These are phyloP conservation scores for Zygnema cylindricum DNA, from an alignment of 139 green algal species.

Conservation along the genomic window DNA sequence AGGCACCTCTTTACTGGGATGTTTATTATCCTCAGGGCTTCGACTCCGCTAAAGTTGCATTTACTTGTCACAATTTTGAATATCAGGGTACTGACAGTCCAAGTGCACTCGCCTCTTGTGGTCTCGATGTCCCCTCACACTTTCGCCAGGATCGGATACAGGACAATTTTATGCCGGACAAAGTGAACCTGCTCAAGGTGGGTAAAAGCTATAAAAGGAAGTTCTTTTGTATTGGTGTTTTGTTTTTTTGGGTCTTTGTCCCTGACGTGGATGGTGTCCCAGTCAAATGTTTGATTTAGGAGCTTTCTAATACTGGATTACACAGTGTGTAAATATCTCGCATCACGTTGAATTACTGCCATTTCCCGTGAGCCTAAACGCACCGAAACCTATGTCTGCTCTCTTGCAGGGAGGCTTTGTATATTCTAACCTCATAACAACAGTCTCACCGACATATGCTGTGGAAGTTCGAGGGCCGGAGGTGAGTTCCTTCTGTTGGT, in stretches of 20 bases:
- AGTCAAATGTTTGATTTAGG: not conserved
- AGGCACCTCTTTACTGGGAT: conserved; percentile 64
- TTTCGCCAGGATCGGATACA: conserved; percentile 45
- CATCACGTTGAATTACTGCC: too few species aligned
- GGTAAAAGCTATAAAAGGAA: not conserved
- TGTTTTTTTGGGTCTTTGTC: not conserved
- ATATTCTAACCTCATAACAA: conserved; percentile 79
- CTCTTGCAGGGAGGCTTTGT: conserved; percentile 69
- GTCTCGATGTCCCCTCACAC: conserved; percentile 29
- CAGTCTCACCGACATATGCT: conserved; percentile 70
- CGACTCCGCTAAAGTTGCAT: conserved; percentile 49
- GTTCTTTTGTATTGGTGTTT: not conserved
- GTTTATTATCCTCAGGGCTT: conserved; percentile 54
- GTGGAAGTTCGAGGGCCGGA: conserved; percentile 57
- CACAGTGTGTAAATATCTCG: too few species aligned
- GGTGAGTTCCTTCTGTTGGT: too few species aligned
- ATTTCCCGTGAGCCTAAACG: too few species aligned
- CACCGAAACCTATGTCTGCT: too few species aligned
- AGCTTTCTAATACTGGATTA: too few species aligned
- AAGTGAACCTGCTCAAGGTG: conserved; percentile 64
- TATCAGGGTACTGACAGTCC: conserved; percentile 57
- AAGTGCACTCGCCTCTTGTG: conserved; percentile 18
- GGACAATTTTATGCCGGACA: conserved; percentile 58
- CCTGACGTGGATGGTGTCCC: not conserved
- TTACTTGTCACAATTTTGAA: conserved; percentile 68